Evolutionary conservation across 2,329 filamentous ascomycete genomes (phyloP).

Genomic region (Trichoderma asperellum): DNA sequence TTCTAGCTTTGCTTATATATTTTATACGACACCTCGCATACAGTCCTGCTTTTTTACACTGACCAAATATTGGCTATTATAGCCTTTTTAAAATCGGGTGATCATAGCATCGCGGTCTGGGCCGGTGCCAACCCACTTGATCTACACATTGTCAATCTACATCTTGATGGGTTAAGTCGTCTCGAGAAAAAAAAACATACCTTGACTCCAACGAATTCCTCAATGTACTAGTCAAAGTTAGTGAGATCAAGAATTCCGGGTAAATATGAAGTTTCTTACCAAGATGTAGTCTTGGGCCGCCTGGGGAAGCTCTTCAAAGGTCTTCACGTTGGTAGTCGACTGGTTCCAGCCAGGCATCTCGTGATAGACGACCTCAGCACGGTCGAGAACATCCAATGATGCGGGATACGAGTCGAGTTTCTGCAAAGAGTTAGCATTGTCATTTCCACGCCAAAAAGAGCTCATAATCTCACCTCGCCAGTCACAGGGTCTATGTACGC

Average conservation of each 20-base stretch:
- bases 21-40: neutral
- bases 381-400: slow-evolving; percentile 60
- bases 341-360: slow-evolving; percentile 72
- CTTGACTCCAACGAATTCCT: slow-evolving; percentile 17
- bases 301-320: slow-evolving; percentile 30
- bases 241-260: neutral
- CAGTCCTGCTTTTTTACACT: neutral
- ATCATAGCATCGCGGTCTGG: slow-evolving; percentile 69
- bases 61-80: neutral
- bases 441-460: slow-evolving; percentile 11
- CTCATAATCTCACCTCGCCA: slow-evolving; percentile 35
- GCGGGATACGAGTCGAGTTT: slow-evolving; percentile 50
- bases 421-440: neutral
- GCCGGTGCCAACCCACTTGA: slow-evolving; percentile 70
- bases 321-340: slow-evolving; percentile 62
- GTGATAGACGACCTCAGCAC: slow-evolving; percentile 67
- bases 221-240: slow-evolving; percentile 15
- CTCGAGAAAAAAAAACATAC: neutral
- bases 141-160: slow-evolving; percentile 31
- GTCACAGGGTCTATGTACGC: slow-evolving; percentile 59
- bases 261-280: neutral
- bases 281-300: slow-evolving; percentile 19
- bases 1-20: slow-evolving; percentile 12
- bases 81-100: slow-evolving; percentile 33
- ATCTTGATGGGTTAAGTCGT: neutral